phyloP scores from a whole-genome alignment of 1,284 basidiomycete species.

The Phellinidium pouzarii region DNA sequence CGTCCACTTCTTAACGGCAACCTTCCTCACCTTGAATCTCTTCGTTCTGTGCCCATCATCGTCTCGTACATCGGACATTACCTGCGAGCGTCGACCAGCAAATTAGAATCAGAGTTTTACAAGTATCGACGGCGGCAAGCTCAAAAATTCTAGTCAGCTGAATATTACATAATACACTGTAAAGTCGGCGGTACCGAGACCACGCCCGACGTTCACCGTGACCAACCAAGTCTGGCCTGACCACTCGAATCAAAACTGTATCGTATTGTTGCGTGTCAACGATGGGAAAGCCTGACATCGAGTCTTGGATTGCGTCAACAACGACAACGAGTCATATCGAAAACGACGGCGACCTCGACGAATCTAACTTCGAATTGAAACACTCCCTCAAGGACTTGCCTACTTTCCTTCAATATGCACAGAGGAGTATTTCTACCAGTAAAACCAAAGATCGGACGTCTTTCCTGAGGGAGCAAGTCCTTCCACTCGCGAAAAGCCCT shows the following conservation, averaged over 20 bases:
- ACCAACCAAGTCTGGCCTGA: not conserved
- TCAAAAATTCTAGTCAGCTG: too few relatives aligned
- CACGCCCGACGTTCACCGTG: too few relatives aligned
- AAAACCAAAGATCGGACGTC: conserved; percentile 48
- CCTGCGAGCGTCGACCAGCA: not conserved
- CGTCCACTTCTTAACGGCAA: not conserved
- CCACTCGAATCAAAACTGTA: not conserved
- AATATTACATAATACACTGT: not conserved
- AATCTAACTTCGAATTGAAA: conserved; percentile 34
- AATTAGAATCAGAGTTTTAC: not conserved
- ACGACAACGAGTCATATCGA: conserved; percentile 7
- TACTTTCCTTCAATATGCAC: conserved; percentile 46
- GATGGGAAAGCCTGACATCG: conserved; percentile 35
- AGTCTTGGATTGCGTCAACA: conserved; percentile 34
- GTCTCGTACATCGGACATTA: conserved; percentile 14
- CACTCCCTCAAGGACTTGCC: conserved; percentile 53
- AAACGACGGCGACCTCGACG: conserved; percentile 18
- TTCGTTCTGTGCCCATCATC: conserved; percentile 32
- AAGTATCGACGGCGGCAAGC: too few relatives aligned
- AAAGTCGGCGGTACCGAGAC: not conserved
- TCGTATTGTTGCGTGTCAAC: not conserved
- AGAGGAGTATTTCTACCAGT: conserved; percentile 39
- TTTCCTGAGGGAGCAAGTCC: conserved; percentile 57
- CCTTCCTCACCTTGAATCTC: conserved; percentile 36
- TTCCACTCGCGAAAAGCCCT: conserved; percentile 51